A percentile compares a stretch with the other conserved stretches of the same genome.
These are phyloP conservation scores for Symbiodinium natans DNA, from an alignment of 73 alveolate species.

Conservation along the genomic window DNA sequence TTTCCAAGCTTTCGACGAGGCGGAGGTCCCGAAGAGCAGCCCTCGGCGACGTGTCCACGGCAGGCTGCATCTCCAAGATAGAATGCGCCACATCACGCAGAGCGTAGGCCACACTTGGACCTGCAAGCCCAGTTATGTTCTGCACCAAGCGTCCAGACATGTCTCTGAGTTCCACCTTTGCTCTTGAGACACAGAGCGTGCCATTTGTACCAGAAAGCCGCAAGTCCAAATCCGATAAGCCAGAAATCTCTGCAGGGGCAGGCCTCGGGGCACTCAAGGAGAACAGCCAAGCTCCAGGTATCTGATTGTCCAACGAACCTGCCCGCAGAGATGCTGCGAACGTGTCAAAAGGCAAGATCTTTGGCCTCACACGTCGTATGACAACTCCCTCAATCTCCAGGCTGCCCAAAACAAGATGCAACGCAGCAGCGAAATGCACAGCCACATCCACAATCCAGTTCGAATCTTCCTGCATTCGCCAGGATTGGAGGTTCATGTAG, in stretches of 20 bases:
- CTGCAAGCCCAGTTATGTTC: not conserved
- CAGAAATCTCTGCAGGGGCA: slow-evolving; percentile 31
- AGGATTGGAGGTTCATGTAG: not conserved
- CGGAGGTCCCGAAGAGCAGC: slow-evolving; percentile 15
- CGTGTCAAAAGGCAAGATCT: slow-evolving; percentile 48
- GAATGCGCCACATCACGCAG: not conserved
- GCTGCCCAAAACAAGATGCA: slow-evolving; percentile 33
- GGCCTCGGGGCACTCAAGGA: slow-evolving; percentile 39
- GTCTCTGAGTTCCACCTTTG: slow-evolving; percentile 30
- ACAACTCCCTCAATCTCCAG: not conserved
- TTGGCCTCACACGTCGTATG: not conserved
- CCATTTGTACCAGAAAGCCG: slow-evolving; percentile 42
- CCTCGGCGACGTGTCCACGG: not conserved
- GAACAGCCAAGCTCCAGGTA: slow-evolving; percentile 43
- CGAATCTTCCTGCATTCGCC: slow-evolving; percentile 48
- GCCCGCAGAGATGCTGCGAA: slow-evolving; percentile 43
- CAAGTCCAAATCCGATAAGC: slow-evolving; percentile 25
- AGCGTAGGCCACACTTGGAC: slow-evolving; percentile 31
- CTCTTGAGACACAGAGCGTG: slow-evolving; percentile 44
- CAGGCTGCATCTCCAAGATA: not conserved
- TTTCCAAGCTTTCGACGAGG: not conserved
- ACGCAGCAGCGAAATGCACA: slow-evolving; percentile 70
- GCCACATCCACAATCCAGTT: slow-evolving; percentile 77
- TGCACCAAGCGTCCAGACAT: not conserved
- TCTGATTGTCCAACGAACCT: not conserved